Conservation (phyloP, 2,329 filamentous ascomycete species). For the Zymoseptoria tritici region DNA sequence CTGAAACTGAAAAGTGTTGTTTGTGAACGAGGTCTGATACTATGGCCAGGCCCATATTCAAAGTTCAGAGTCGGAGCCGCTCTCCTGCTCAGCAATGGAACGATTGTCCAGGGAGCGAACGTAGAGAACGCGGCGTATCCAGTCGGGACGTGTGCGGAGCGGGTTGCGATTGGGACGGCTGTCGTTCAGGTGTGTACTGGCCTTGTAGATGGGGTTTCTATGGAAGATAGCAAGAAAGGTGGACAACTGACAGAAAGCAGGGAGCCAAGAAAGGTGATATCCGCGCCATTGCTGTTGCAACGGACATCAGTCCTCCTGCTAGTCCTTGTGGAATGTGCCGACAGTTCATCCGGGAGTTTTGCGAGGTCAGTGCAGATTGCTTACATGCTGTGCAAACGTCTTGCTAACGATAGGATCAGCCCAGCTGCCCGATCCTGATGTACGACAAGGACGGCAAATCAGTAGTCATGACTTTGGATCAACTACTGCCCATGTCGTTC, state of each 20-base stretch:
- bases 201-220: too few species aligned
- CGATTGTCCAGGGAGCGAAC: constrained; percentile 66
- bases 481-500: constrained; percentile 50
- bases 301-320: constrained; percentile 50
- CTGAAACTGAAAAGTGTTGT: background rate
- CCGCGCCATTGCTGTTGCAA: constrained; percentile 76
- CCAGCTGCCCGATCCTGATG: constrained; percentile 73
- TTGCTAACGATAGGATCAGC: constrained; percentile 11
- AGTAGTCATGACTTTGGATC: constrained; percentile 60
- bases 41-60: constrained; percentile 67
- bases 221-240: too few species aligned
- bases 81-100: constrained; percentile 50
- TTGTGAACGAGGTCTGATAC: background rate
- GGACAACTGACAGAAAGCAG: constrained; percentile 9
- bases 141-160: constrained; percentile 90
- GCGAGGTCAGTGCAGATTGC: constrained; percentile 25
- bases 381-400: background rate
- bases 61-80: constrained; percentile 84
- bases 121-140: constrained; percentile 92
- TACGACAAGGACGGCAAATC: constrained; percentile 75
- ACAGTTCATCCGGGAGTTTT: constrained; percentile 59
- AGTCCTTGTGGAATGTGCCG: constrained; percentile 90
- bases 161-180: constrained; percentile 78
- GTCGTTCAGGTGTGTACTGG: constrained; percentile 44
- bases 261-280: constrained; percentile 46